phyloP scores from a whole-genome alignment of 2,329 filamentous ascomycete genomes.

The Westerdykella aurantiaca region DNA sequence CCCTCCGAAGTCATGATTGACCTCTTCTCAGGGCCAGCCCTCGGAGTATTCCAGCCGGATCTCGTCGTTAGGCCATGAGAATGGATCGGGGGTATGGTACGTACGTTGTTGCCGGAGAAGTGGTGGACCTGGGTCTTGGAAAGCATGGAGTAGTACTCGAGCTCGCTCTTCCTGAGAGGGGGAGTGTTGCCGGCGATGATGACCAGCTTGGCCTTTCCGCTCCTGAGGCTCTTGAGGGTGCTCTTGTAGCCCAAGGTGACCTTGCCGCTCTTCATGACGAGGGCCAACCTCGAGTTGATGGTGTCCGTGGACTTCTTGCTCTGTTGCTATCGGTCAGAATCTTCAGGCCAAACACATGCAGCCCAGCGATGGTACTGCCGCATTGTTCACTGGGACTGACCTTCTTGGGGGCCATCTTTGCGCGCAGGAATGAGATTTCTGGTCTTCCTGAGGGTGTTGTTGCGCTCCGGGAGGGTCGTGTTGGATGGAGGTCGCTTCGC shows the following conservation, averaged over 20 bases:
- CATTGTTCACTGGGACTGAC: conserved; percentile 2
- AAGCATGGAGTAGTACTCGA: conserved; percentile 60
- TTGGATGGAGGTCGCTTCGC: not conserved
- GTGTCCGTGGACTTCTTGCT: conserved; percentile 76
- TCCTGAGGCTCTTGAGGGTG: conserved; percentile 79
- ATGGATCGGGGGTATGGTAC: conserved; percentile 42
- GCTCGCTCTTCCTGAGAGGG: conserved; percentile 94
- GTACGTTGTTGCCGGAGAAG: conserved; percentile 98
- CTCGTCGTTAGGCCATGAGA: conserved; percentile 38
- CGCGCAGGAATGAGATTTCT: conserved; percentile 30
- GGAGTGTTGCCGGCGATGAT: conserved; percentile 95
- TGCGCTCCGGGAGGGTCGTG: conserved; percentile 29
- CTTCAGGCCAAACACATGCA: too few species aligned
- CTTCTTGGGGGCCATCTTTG: conserved; percentile 69
- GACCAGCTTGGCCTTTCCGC: conserved; percentile 97
- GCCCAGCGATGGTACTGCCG: not conserved
- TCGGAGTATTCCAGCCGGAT: conserved; percentile 30
- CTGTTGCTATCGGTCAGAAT: conserved; percentile 26
- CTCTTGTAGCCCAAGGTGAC: conserved; percentile 89
- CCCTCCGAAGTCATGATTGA: conserved; percentile 83
- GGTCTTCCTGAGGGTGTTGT: conserved; percentile 26
- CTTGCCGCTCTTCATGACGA: conserved; percentile 67
- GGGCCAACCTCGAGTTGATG: conserved; percentile 63
- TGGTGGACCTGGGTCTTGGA: conserved; percentile 90
- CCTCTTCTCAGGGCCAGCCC: conserved; percentile 84